Evolutionary conservation across 257 asterid genomes (phyloP), one percentile per base, ranked within the genome.

Genomic region (Buddleja alternifolia): DNA sequence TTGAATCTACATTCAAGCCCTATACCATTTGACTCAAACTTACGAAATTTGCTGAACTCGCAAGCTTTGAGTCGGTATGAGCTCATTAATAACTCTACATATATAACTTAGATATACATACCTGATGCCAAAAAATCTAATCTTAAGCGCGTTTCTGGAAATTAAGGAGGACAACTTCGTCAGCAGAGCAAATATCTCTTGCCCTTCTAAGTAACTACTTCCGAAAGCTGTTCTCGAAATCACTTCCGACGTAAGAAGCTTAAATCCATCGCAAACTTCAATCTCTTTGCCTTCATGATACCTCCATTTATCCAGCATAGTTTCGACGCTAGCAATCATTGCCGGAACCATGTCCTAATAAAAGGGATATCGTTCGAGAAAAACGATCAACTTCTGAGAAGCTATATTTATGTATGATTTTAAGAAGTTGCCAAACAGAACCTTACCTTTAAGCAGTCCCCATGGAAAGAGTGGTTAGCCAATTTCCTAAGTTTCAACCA

Each of bases 221-320:
- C 95, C 95, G 45, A 88, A 81, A 41, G 88, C 88, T 7, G 92
- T 83, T 67, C 79, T 83, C n/a, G 95, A 83, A 46, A 85, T 88
- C 8, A 83, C 80, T 8, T 88, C 88, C 8, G 87, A 75, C 36
- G 84, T 81, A 51, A 88, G 78, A 53, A 72, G 36, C 75, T 58
- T 80, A 55, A 80, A 85, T 11, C 82, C 83, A 23, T 53, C 55
- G 25, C 72, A 71, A n/a, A 77, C 86, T 3, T 85, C 87, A 9
- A 82, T 69, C 53, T 88, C 88, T 57, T 82, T 66, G 7, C 75
- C 81, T 41, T 74, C 63, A 12, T 51, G 21, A 10, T 8, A 0
- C 51, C 56, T 81, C 90, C 88, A 85, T 11, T 76, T 78, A 52
- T 77, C 77, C 4, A 85, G 77, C 90, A 81, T 79, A 0, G 51